Evolutionary conservation across 192 early-diverging fungal species (phyloP).

Genomic region (Backusella tarrabulga): DNA sequence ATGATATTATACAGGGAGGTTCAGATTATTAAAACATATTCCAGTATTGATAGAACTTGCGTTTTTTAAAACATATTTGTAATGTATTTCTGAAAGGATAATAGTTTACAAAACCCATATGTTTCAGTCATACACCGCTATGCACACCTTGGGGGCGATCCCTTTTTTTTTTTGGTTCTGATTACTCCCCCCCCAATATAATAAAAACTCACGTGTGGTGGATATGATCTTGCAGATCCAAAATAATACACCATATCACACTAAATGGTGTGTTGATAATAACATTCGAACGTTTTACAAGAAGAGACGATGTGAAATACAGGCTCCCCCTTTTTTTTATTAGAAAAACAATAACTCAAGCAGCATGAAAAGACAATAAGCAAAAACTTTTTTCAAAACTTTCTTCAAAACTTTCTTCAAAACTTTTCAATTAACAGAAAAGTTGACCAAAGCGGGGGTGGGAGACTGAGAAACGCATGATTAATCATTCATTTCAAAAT

Average conservation of each 20-base stretch:
- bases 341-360: neutral
- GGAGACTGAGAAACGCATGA: neutral
- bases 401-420: too few species aligned
- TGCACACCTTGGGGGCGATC: neutral
- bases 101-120: neutral
- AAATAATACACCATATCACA: neutral
- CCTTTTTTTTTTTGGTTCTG: neutral
- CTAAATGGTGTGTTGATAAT: neutral
- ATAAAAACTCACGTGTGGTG: neutral
- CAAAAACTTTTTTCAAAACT: too few species aligned
- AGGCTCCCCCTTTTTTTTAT: neutral
- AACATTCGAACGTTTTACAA: neutral
- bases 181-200: neutral
- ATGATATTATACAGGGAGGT: neutral
- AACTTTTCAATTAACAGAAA: too few species aligned
- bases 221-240: constrained; percentile 4
- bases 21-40: constrained; percentile 1
- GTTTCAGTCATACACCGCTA: neutral
- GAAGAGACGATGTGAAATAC: too few species aligned
- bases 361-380: neutral
- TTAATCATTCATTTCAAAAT: neutral
- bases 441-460: neutral
- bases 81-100: neutral
- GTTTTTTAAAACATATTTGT: neutral
- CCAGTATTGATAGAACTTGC: neutral